These are phyloP conservation scores for Wickerhamomyces sydowiorum DNA, from an alignment of 805 yeast genomes.

Conservation along the genomic window DNA sequence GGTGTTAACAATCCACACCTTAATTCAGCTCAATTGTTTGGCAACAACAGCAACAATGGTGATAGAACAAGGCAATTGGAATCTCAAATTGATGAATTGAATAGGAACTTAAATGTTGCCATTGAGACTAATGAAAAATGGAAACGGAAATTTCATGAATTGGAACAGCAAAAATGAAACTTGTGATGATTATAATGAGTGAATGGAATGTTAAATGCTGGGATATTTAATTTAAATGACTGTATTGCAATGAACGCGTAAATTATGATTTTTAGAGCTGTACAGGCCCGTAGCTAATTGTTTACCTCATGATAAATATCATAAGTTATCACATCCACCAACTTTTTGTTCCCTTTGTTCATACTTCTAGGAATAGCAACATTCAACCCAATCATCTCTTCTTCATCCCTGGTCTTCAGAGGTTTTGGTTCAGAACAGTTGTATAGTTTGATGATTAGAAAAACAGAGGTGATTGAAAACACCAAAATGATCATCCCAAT, in stretches of 20 bases:
- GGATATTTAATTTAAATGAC: background rate
- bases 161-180: background rate
- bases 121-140: constrained; percentile 23
- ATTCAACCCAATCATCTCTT: background rate
- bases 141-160: constrained; percentile 13
- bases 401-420: constrained; percentile 1
- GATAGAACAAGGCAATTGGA: constrained; percentile 8
- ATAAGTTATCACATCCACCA: background rate
- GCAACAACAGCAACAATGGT: too few species aligned
- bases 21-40: too few species aligned
- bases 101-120: constrained; percentile 13
- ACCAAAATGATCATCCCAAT: constrained; percentile 9
- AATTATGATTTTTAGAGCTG: too few species aligned
- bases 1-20: too few species aligned
- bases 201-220: background rate
- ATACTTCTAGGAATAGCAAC: background rate
- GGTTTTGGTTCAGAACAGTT: constrained; percentile 10
- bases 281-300: background rate
- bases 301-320: constrained; percentile 1
- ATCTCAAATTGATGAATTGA: constrained; percentile 10
- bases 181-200: background rate
- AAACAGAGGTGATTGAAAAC: constrained; percentile 6
- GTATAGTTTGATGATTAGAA: constrained; percentile 13
- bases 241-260: background rate
- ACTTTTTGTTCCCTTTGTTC: background rate